phyloP scores from a whole-genome alignment of 352 stramenopile genomes.

The Pythium aristosporum region DNA sequence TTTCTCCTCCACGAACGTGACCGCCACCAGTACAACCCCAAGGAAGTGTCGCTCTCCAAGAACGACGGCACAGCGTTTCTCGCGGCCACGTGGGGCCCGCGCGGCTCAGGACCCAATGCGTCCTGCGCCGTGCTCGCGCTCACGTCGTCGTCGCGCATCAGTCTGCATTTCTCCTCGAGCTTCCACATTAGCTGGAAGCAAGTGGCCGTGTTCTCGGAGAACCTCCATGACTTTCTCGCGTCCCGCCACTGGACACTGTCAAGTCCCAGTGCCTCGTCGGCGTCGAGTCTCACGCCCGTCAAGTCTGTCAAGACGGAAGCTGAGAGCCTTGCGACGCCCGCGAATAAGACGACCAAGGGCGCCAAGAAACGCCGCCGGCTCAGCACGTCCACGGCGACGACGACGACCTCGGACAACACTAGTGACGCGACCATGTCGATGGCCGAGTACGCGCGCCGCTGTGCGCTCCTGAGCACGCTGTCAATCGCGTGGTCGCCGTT shows the following conservation, averaged over 20 bases:
- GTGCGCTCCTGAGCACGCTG: slow-evolving; percentile 59
- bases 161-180: slow-evolving; percentile 72
- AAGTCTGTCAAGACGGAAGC: background rate
- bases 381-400: background rate
- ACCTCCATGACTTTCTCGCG: slow-evolving; percentile 62
- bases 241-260: slow-evolving; percentile 35
- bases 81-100: slow-evolving; percentile 63
- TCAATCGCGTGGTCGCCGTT: slow-evolving; percentile 75
- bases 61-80: slow-evolving; percentile 61
- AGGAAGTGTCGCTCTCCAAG: slow-evolving; percentile 81
- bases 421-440: slow-evolving; percentile 32
- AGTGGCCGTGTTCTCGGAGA: slow-evolving; percentile 68
- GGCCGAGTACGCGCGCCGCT: slow-evolving; percentile 57
- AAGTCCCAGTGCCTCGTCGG: background rate
- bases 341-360: slow-evolving; percentile 13
- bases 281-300: slow-evolving; percentile 3
- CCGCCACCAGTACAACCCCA: slow-evolving; percentile 76
- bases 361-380: slow-evolving; percentile 26
- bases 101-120: slow-evolving; percentile 66
- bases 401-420: background rate
- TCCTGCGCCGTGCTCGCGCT: slow-evolving; percentile 71
- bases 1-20: slow-evolving; percentile 67
- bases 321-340: slow-evolving; percentile 8
- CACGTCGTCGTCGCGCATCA: slow-evolving; percentile 54
- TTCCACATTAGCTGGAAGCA: slow-evolving; percentile 82